These are phyloP conservation scores for Penstemon davidsonii DNA, from an alignment of 257 asterid genomes.

Conservation along the genomic window DNA sequence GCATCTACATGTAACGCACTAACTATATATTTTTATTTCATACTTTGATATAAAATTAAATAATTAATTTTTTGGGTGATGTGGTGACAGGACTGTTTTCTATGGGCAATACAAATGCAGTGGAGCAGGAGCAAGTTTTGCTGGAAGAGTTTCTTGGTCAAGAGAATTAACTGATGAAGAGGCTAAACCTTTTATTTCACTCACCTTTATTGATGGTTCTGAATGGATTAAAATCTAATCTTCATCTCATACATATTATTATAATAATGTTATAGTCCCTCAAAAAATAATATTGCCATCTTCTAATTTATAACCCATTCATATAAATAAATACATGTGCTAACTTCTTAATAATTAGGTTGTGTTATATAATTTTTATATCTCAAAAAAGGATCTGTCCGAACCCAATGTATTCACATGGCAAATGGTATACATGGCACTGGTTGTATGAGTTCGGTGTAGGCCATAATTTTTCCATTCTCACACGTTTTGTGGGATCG, in stretches of 20 bases:
- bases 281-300: neutral
- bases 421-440: too few relatives aligned
- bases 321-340: too few relatives aligned
- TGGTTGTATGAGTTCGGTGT: too few relatives aligned
- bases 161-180: slow-evolving; percentile 86
- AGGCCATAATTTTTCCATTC: too few relatives aligned
- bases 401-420: too few relatives aligned
- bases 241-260: neutral
- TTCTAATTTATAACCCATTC: neutral
- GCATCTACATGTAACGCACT: too few relatives aligned
- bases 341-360: too few relatives aligned
- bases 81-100: slow-evolving; percentile 72
- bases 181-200: slow-evolving; percentile 92
- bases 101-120: slow-evolving; percentile 94
- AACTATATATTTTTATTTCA: too few relatives aligned
- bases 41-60: too few relatives aligned
- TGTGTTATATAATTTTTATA: too few relatives aligned
- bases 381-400: neutral
- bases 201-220: slow-evolving; percentile 80
- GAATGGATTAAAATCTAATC: slow-evolving; percentile 68
- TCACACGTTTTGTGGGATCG: too few relatives aligned
- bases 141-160: slow-evolving; percentile 95
- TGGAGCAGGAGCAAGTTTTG: slow-evolving; percentile 85
- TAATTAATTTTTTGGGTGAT: slow-evolving; percentile 2
- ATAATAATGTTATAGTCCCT: neutral